Base-by-base conservation (phyloP, 1,284 basidiomycete genomes). In the Ganoderma multipileum region DNA sequence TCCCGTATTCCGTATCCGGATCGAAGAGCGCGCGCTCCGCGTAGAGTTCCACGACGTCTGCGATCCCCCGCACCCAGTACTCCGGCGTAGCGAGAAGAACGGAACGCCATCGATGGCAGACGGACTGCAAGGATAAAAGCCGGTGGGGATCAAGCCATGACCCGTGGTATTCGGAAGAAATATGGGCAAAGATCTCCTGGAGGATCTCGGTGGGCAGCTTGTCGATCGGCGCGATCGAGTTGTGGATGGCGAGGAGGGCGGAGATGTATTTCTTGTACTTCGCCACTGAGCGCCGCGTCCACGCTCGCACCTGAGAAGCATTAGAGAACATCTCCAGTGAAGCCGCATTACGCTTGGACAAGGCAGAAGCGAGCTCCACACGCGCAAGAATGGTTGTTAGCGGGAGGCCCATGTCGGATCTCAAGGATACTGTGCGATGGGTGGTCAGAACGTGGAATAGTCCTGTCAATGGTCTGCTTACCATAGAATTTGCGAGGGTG, bases 131-230 rank as follows among this genome's bases (percentile, higher is more conserved):
- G 39, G 18, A 16, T n/a, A n/a, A n/a, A n/a, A n/a, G n/a, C n/a
- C n/a, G n/a, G n/a, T n/a, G n/a, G n/a, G n/a, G n/a, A n/a, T n/a
- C n/a, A n/a, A n/a, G n/a, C 44, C 44, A 47, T 16, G 7, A 7
- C 44, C 2, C 4, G 20, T 23, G n/a, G n/a, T n/a, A 1, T 47
- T 47, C n/a, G 44, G 44, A 47, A 8, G n/a, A n/a, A 38, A 50
- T 5, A 41, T 20, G 0, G 42, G 42, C n/a, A 23, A 64, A 58
- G 33, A 64, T 30, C 16, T 30, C 16, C 28, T 28, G 42, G 23
- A 64, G 63, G 63, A 64, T 30, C 39, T 64, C 54, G 18, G 52
- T 36, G 47, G 63, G 54, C n/a, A n/a, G n/a, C n/a, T n/a, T n/a
- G n/a, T n/a, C n/a, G n/a, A n/a, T n/a, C n/a, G n/a, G n/a, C n/a